Base-by-base conservation (phyloP, 768 basidiomycete species). In the Boletus huronensis region DNA sequence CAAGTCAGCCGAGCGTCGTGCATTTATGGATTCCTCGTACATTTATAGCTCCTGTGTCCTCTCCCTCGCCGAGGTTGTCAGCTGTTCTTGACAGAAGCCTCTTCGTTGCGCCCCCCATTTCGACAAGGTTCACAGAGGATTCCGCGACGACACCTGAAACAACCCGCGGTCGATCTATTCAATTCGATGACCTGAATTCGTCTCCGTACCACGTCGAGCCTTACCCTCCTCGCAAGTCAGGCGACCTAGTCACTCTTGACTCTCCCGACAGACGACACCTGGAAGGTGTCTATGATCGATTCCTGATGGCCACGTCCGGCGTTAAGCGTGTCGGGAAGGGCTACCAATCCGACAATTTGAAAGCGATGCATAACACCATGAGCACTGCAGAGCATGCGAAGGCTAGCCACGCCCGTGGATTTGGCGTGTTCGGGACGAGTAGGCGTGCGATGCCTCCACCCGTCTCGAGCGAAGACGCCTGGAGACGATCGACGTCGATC, bases 241-340 rank as follows among this genome's bases (percentile, higher is more conserved):
- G 64, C 19, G 74, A 73, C 32, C 65, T 69, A 11, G 61, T 63
- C 5, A 58, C 64, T 19, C 63, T 78, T 10, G 82, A 85, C 54
- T 78, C 84, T 0, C 84, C 86, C 0, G 78, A 77, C 52, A 80
- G 74, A 54, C 83, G 79, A 39, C 81, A 79, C 43, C 64, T 88
- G 26, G 89, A 91, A 72, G 82, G 82, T 52, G 85, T 87, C 17
- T 93, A 92, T 57, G 90, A 93, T 60, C 82, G 86, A 39, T 86
- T 91, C 74, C 75, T 92, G 28, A 88, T 90, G 86, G 85, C 88
- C 11, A 88, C 87, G 1, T 81, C 84, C 2, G 86, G 87, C 26
- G 89, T 93, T 38, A 90, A 85, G 64, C 87, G 89, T 28, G 72
- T 87, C 8, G 90, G 90, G 4, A 84, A 82, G 63, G 90, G 90